Evolutionary conservation across 495 filamentous ascomycete species (phyloP).

Genomic region (Tuber melanosporum): DNA sequence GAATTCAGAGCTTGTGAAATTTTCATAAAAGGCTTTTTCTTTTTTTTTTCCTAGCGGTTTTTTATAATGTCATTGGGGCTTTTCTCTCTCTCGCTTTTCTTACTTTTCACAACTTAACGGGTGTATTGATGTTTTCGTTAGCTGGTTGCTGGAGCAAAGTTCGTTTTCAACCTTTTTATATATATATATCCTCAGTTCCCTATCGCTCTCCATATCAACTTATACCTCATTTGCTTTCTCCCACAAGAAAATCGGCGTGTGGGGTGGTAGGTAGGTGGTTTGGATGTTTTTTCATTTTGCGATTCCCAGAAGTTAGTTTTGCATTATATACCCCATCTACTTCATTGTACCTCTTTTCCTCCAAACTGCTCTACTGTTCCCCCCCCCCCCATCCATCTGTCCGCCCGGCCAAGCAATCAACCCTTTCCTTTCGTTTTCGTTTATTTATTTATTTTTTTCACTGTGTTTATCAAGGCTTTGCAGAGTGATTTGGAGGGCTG

Average conservation of each 20-base stretch:
- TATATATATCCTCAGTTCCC: background rate
- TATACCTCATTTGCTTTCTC: background rate
- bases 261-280: background rate
- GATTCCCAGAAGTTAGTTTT: background rate
- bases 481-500: conserved; percentile 9
- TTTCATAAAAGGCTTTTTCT: conserved; percentile 17
- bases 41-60: conserved; percentile 7
- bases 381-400: background rate
- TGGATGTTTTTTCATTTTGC: background rate
- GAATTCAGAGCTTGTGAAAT: conserved; percentile 24
- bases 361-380: background rate
- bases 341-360: background rate
- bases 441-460: conserved; percentile 19
- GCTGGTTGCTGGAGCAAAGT: background rate
- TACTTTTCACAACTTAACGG: background rate
- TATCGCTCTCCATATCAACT: background rate
- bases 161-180: background rate
- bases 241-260: background rate
- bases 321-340: background rate
- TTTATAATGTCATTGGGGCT: conserved; percentile 17
- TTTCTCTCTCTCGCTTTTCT: conserved; percentile 3
- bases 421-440: conserved; percentile 14
- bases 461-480: conserved; percentile 4
- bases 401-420: background rate
- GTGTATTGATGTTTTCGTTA: conserved; percentile 1